Evolutionary conservation across 1,139 yeast species (phyloP).

Genomic region (Zygoascus sp.): DNA sequence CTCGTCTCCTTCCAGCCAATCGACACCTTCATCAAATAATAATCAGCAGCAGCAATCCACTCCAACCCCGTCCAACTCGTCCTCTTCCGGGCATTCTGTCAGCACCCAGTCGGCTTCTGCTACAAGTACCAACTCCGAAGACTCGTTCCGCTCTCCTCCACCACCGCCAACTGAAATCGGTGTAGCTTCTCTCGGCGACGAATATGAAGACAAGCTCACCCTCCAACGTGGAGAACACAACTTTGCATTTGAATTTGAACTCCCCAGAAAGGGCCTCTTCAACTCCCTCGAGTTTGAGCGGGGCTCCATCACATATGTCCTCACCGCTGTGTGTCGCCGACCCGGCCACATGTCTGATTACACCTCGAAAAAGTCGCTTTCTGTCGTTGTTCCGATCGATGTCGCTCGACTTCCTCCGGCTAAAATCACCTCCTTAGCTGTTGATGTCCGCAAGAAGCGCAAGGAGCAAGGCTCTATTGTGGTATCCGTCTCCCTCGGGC

Average conservation of each 20-base stretch:
- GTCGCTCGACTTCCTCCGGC: constrained; percentile 63
- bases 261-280: constrained; percentile 66
- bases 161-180: neutral
- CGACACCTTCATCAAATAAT: neutral
- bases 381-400: constrained; percentile 69
- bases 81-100: neutral
- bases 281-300: constrained; percentile 80
- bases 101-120: constrained; percentile 7
- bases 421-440: constrained; percentile 58
- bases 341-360: constrained; percentile 26
- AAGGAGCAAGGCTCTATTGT: constrained; percentile 30
- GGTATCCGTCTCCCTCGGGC: constrained; percentile 54
- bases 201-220: constrained; percentile 12
- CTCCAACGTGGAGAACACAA: constrained; percentile 66
- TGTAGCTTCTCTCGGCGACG: constrained; percentile 6
- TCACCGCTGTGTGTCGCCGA: constrained; percentile 52
- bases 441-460: constrained; percentile 43
- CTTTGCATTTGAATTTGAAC: constrained; percentile 75
- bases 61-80: neutral
- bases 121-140: constrained; percentile 11
- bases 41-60: neutral
- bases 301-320: constrained; percentile 68
- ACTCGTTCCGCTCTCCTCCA: neutral
- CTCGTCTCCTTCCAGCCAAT: neutral
- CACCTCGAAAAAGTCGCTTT: constrained; percentile 43